Conservation (phyloP, 331 rosid genomes). For the Prunus yedoensis region DNA sequence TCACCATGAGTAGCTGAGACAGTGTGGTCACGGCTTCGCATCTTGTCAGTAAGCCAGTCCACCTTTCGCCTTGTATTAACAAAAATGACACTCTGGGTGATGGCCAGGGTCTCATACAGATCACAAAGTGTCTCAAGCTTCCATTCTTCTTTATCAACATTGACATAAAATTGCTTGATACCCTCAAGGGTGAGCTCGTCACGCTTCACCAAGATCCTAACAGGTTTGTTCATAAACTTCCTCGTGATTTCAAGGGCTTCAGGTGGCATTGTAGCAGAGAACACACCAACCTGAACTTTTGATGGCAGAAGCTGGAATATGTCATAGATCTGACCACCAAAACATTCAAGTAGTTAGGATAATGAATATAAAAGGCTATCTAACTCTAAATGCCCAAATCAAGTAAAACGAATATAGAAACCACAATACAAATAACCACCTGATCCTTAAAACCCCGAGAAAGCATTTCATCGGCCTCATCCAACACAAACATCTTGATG, state of each 20-base stretch:
- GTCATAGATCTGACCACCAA: slow-evolving; percentile 72
- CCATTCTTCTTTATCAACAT: slow-evolving; percentile 90
- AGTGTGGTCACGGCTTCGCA: slow-evolving; percentile 85
- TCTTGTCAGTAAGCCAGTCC: slow-evolving; percentile 96
- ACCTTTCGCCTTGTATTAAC: slow-evolving; percentile 95
- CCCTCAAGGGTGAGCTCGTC: slow-evolving; percentile 97
- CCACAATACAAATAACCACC: slow-evolving; percentile 35
- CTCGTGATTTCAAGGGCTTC: slow-evolving; percentile 97
- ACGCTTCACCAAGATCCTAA: slow-evolving; percentile 90
- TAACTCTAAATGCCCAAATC: not conserved
- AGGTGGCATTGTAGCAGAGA: slow-evolving; percentile 98
- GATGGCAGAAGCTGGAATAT: slow-evolving; percentile 91
- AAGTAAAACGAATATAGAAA: not conserved
- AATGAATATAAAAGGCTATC: not conserved
- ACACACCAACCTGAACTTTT: slow-evolving; percentile 91
- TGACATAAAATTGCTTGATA: slow-evolving; percentile 88
- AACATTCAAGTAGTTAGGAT: not conserved
- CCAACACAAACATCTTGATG: slow-evolving; percentile 91
- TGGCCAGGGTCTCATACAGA: slow-evolving; percentile 88
- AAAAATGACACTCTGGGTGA: slow-evolving; percentile 91
- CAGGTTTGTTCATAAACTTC: slow-evolving; percentile 96
- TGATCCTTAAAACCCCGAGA: slow-evolving; percentile 98
- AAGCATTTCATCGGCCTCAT: slow-evolving; percentile 99
- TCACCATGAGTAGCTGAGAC: slow-evolving; percentile 98
- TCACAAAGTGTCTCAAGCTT: slow-evolving; percentile 89